Evolutionary conservation across 2,329 filamentous ascomycete species (phyloP).

Genomic region (Penicillium sp.): DNA sequence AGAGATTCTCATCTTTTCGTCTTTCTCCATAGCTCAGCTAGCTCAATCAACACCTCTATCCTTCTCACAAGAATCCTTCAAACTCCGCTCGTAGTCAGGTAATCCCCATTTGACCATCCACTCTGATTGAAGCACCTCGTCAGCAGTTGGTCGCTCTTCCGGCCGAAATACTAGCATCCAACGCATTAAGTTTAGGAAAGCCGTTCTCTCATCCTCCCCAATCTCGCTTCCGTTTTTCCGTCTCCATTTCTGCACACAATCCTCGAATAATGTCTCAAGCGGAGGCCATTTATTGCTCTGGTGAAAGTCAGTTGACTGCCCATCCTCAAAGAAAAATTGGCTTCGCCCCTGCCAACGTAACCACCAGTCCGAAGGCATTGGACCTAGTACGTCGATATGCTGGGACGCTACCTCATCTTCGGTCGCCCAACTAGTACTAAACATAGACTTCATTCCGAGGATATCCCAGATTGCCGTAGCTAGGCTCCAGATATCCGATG

Average conservation of each 20-base stretch:
- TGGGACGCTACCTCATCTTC: slow-evolving; percentile 19
- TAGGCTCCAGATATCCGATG: slow-evolving; percentile 27
- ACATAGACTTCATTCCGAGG: slow-evolving; percentile 23
- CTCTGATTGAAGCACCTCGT: slow-evolving; percentile 31
- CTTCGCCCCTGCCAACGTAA: slow-evolving; percentile 11
- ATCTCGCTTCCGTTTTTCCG: slow-evolving; percentile 15
- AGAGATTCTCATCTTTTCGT: too few relatives aligned
- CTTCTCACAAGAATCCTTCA: neutral
- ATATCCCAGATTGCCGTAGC: slow-evolving; percentile 26
- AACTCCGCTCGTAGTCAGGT: slow-evolving; percentile 15
- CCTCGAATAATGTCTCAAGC: slow-evolving; percentile 27
- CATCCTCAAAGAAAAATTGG: slow-evolving; percentile 16
- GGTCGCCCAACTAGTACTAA: slow-evolving; percentile 12
- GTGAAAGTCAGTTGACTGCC: slow-evolving; percentile 9
- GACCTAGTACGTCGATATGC: slow-evolving; percentile 22
- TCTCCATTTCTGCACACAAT: slow-evolving; percentile 17
- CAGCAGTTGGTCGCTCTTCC: slow-evolving; percentile 26
- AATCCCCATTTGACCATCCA: slow-evolving; percentile 37
- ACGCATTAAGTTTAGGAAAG: slow-evolving; percentile 29
- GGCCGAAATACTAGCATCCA: slow-evolving; percentile 30
- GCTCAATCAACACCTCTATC: too few relatives aligned
- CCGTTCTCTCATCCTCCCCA: slow-evolving; percentile 18
- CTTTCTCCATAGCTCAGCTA: too few relatives aligned
- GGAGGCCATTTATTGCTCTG: slow-evolving; percentile 15
- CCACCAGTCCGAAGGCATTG: slow-evolving; percentile 20